Evolutionary conservation across 139 green algal genomes (phyloP).

Genomic region (Tetraselmis striata): DNA sequence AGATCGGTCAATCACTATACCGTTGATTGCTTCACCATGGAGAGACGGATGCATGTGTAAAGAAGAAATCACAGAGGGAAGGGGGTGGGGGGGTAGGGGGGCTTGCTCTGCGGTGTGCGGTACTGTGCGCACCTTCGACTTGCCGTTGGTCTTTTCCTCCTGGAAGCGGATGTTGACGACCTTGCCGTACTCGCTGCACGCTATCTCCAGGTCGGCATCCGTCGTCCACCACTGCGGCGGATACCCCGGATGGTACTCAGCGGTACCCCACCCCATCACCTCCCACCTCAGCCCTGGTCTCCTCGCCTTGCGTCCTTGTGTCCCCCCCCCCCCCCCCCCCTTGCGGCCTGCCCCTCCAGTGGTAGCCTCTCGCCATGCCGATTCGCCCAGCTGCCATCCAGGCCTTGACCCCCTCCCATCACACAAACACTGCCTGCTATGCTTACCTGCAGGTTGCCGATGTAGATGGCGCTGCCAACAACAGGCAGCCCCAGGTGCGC

Average conservation of each 20-base stretch:
- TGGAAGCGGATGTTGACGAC: background rate
- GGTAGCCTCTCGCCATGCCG: too few relatives aligned
- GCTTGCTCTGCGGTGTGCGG: too few relatives aligned
- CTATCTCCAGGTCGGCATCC: constrained; percentile 9
- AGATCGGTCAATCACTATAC: too few relatives aligned
- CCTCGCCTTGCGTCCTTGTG: background rate
- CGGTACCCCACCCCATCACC: background rate
- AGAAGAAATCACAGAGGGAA: too few relatives aligned
- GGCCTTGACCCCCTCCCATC: too few relatives aligned
- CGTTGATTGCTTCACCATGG: too few relatives aligned
- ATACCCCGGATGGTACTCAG: too few relatives aligned
- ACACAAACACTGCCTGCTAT: too few relatives aligned
- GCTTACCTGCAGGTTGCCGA: background rate
- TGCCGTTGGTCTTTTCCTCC: constrained; percentile 9
- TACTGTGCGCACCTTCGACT: constrained; percentile 13
- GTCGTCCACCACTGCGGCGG: constrained; percentile 10
- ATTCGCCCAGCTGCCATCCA: too few relatives aligned
- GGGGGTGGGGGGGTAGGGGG: too few relatives aligned
- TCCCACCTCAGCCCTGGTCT: background rate
- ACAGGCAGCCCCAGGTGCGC: background rate
- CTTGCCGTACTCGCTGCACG: constrained; percentile 5
- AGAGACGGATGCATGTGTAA: too few relatives aligned
- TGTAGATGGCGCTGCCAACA: background rate
- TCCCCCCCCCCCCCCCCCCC: too few relatives aligned
- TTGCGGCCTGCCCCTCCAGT: background rate